Evolutionary conservation across 2,329 filamentous ascomycete genomes (phyloP), one percentile per base, ranked within the genome.

Genomic region (Aureobasidium sp.): DNA sequence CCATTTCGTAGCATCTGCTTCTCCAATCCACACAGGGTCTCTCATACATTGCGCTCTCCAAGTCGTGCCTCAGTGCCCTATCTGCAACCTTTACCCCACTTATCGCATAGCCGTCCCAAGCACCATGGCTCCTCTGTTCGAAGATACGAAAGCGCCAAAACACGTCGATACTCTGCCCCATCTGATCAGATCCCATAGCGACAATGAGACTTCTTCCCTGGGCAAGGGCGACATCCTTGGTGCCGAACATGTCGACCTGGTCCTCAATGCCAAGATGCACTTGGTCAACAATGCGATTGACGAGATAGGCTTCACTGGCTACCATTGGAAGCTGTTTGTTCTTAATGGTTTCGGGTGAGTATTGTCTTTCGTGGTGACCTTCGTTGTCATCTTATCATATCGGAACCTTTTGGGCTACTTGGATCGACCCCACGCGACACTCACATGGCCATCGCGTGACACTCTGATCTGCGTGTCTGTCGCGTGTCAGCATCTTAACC

Each of bases 261-360:
- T 81, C 1, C 74, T 88, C 48, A 83, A 83, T 67, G 80, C 80
- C 44, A 88, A 89, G 71, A 89, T 88, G 84, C 80, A 85, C 67
- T 76, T 89, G 32, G 81, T 89, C 64, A 89, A 89, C 70, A 82
- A 89, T 71, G 84, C 79, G 3, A 81, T 82, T 62, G 79, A 82
- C 66, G 76, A 80, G 67, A 82, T 82, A 60, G 80, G 80, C 1
- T 80, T 81, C 68, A 82, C 80, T 4, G 62, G 66, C 10, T 82
- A 82, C 65, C 83, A 85, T 57, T 80, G 77, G 74, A 83, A 84
- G 71, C 73, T 86, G 2, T 86, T 85, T 66, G 76, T 82, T 23
- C 73, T 86, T 9, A 86, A 84, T 67, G 83, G 84, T 32, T 86
- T 86, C 68, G 84, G 82, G 75, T 80, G 68, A 67, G 74, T 63